phyloP scores from a whole-genome alignment of 2,329 filamentous ascomycete species.

The Sarocladiaceae sp. region DNA sequence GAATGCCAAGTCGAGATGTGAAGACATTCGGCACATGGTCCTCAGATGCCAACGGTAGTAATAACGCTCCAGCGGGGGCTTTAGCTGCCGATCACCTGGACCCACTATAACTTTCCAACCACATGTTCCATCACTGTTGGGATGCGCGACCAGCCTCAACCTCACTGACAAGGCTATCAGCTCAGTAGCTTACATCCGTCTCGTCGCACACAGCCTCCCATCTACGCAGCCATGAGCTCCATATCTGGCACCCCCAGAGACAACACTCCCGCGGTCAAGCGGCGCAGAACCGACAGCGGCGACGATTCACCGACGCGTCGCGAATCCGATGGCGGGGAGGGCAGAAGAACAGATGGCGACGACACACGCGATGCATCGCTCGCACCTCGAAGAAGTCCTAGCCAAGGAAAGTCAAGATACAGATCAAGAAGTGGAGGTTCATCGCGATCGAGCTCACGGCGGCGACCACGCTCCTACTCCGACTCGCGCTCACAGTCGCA shows the following conservation, averaged over 20 bases:
- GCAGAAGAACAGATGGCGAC: neutral
- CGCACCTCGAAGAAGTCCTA: constrained; percentile 16
- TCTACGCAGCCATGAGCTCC: constrained; percentile 23
- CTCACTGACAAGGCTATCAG: neutral
- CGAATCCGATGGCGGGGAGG: constrained; percentile 9
- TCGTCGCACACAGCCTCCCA: neutral
- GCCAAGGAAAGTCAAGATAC: constrained; percentile 14
- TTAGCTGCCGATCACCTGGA: constrained; percentile 2
- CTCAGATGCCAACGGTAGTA: neutral
- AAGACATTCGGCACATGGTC: no score
- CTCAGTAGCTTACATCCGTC: no score
- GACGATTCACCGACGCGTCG: constrained; percentile 22
- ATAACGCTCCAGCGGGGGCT: neutral
- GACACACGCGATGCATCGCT: constrained; percentile 16
- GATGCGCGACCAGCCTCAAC: neutral
- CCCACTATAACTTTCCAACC: constrained; percentile 5
- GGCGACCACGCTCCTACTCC: constrained; percentile 26
- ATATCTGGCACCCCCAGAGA: constrained; percentile 11
- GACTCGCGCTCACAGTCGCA: constrained; percentile 32
- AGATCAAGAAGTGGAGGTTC: constrained; percentile 21
- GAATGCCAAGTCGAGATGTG: no score
- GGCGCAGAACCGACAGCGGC: constrained; percentile 26
- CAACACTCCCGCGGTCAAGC: constrained; percentile 25
- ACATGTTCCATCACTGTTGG: neutral
- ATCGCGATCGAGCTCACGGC: constrained; percentile 26